These are phyloP conservation scores for Populus simonii DNA, from an alignment of 345 rosid species.

Conservation along the genomic window DNA sequence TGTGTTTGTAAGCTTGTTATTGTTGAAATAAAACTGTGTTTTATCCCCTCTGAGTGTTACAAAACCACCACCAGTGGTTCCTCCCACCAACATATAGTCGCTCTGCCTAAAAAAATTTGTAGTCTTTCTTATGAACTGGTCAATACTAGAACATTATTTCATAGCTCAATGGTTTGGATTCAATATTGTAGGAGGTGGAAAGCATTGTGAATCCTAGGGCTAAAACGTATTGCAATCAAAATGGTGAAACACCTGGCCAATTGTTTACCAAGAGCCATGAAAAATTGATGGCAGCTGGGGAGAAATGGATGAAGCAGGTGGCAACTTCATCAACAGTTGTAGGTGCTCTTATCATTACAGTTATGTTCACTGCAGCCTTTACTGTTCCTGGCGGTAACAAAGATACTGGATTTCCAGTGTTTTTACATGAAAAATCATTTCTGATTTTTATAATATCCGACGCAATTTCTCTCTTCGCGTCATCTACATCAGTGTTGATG, in stretches of 20 bases:
- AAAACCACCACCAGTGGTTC: no score
- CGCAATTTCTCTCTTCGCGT: background rate
- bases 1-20: no score
- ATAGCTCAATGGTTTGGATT: no score
- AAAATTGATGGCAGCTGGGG: background rate
- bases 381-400: background rate
- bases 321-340: background rate
- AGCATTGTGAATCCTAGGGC: background rate
- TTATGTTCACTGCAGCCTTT: background rate
- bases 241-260: slow-evolving; percentile 1
- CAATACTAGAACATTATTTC: slow-evolving; percentile 3
- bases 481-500: background rate
- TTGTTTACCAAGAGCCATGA: background rate
- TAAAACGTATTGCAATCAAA: background rate
- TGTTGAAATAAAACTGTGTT: no score
- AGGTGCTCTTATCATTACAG: background rate
- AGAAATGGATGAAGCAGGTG: background rate
- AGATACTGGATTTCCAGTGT: background rate
- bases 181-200: background rate
- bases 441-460: background rate
- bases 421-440: background rate
- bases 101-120: background rate
- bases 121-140: slow-evolving; percentile 8
- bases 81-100: no score
- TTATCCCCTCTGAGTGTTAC: no score